Conservation (phyloP, 495 filamentous ascomycete species). For the Parachaetomium inaequale region DNA sequence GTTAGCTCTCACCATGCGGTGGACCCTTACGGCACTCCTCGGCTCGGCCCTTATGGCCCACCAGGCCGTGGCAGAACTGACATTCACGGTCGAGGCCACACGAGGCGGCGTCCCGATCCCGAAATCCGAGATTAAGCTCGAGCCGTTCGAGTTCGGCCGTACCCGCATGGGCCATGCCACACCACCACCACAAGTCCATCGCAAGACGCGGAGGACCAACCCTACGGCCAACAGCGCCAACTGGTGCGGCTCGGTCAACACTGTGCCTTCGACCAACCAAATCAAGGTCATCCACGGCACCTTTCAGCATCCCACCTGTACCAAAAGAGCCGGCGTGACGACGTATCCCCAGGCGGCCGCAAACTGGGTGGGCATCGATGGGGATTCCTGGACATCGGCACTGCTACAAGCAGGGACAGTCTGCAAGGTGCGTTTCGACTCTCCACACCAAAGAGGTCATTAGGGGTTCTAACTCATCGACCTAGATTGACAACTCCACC, state of each 20-base stretch:
- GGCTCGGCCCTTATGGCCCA: constrained; percentile 20
- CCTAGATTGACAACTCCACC: constrained; percentile 26
- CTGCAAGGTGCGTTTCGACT: constrained; percentile 20
- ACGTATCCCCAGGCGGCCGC: constrained; percentile 31
- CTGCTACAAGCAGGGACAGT: constrained; percentile 33
- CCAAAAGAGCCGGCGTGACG: constrained; percentile 17
- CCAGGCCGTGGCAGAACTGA: constrained; percentile 21
- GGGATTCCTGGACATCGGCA: constrained; percentile 20
- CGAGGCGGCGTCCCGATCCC: constrained; percentile 29
- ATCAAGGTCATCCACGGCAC: constrained; percentile 28
- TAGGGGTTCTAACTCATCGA: not conserved
- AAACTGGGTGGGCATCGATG: constrained; percentile 34
- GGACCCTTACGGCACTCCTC: constrained; percentile 14
- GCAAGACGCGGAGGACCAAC: constrained; percentile 21
- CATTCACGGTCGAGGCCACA: constrained; percentile 24
- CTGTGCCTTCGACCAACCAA: constrained; percentile 20
- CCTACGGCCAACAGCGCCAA: constrained; percentile 21
- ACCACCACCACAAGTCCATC: not conserved
- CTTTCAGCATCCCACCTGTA: constrained; percentile 29
- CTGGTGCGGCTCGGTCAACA: constrained; percentile 34
- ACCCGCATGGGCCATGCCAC: not conserved
- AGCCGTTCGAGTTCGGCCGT: constrained; percentile 19
- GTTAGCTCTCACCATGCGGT: constrained; percentile 16
- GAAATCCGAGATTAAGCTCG: constrained; percentile 27
- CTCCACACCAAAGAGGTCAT: not conserved